These are phyloP conservation scores for Halenospora varia DNA, from an alignment of 495 filamentous ascomycete genomes.

Conservation along the genomic window DNA sequence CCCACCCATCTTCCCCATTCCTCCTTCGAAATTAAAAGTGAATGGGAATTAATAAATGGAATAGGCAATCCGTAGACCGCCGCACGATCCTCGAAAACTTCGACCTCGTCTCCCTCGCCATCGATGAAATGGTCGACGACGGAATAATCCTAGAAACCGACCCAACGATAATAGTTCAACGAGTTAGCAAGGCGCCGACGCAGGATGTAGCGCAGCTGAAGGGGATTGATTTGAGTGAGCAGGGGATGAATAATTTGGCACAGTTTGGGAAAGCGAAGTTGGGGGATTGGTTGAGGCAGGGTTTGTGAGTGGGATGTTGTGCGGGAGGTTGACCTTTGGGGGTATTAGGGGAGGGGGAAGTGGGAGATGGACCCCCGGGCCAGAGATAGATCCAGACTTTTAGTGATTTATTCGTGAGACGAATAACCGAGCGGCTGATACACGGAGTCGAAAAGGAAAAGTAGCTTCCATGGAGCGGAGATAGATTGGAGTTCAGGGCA, in stretches of 20 bases:
- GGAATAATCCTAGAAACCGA: slow-evolving; percentile 97
- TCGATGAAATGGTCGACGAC: slow-evolving; percentile 96
- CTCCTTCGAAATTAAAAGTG: no score
- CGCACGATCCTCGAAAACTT: slow-evolving; percentile 98
- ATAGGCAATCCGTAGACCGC: slow-evolving; percentile 89
- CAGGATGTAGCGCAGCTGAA: slow-evolving; percentile 85
- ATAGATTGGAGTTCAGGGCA: not conserved
- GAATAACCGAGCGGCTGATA: no score
- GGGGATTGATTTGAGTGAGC: slow-evolving; percentile 92
- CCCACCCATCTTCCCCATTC: no score
- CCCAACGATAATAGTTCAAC: slow-evolving; percentile 82
- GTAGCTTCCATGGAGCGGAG: not conserved
- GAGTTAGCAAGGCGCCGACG: slow-evolving; percentile 87
- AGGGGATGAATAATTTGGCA: slow-evolving; percentile 91
- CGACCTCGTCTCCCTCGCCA: slow-evolving; percentile 82
- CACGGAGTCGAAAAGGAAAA: no score
- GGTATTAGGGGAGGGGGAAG: not conserved
- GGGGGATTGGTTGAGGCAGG: slow-evolving; percentile 84
- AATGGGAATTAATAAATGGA: not conserved
- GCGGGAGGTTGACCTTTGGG: not conserved
- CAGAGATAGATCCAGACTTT: not conserved
- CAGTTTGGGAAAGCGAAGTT: slow-evolving; percentile 92
- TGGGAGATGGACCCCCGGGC: not conserved
- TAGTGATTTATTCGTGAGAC: not conserved
- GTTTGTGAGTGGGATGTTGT: slow-evolving; percentile 15